Evolutionary conservation across 306 rosid species (phyloP).

Genomic region (Alnus rubra): DNA sequence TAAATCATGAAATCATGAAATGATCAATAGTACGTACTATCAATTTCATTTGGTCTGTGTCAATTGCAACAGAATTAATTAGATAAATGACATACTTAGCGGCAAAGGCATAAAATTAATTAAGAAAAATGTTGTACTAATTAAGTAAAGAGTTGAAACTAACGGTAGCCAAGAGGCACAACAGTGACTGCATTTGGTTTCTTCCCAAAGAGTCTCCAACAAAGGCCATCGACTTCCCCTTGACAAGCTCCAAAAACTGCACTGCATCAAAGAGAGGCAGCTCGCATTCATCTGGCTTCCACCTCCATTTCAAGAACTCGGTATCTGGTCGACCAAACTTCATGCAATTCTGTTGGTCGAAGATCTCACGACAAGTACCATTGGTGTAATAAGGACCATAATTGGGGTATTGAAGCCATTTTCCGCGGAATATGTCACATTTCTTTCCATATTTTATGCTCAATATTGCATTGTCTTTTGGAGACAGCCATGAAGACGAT

Average conservation of each 20-base stretch:
- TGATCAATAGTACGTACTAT: neutral
- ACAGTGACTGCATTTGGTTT: conserved; percentile 75
- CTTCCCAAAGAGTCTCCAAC: conserved; percentile 84
- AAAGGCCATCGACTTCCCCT: conserved; percentile 75
- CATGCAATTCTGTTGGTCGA: conserved; percentile 78
- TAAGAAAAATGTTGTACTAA: neutral
- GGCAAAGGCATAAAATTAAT: neutral
- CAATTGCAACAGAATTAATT: too few species aligned
- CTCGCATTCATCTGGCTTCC: conserved; percentile 83
- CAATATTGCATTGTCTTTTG: conserved; percentile 8
- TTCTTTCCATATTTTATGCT: conserved; percentile 18
- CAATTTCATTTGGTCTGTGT: too few species aligned
- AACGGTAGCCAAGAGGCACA: conserved; percentile 68
- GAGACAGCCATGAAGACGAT: conserved; percentile 24
- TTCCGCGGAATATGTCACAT: conserved; percentile 65
- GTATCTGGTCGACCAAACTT: conserved; percentile 74
- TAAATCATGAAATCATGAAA: too few species aligned
- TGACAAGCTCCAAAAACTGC: conserved; percentile 59
- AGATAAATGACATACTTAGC: neutral
- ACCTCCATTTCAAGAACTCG: conserved; percentile 77
- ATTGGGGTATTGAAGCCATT: conserved; percentile 57
- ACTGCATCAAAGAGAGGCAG: conserved; percentile 71
- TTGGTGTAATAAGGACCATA: conserved; percentile 58
- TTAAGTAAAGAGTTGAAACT: neutral
- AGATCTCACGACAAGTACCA: conserved; percentile 53